Conservation (phyloP, 148 eudicot genomes). For the Chenopodium quinoa region DNA sequence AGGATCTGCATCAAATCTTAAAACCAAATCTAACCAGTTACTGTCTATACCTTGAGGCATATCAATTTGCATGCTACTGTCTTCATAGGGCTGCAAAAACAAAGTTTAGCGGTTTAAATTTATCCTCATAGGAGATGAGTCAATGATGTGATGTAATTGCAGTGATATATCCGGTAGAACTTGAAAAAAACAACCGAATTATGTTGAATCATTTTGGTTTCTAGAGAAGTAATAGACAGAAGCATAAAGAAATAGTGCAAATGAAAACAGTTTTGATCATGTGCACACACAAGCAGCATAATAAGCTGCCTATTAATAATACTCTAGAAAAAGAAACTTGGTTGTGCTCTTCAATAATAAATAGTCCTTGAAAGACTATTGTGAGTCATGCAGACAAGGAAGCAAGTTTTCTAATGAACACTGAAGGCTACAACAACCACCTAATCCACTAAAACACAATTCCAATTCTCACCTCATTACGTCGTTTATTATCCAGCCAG, state of each 20-base stretch:
- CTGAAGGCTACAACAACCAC: no score
- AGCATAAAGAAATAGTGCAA: background rate
- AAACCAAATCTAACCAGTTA: background rate
- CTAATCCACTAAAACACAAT: no score
- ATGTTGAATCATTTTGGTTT: background rate
- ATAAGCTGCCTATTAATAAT: background rate
- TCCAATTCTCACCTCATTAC: conserved; percentile 27
- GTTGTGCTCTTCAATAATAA: no score
- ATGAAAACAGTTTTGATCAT: background rate
- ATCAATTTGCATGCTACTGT: conserved; percentile 26
- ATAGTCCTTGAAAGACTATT: no score
- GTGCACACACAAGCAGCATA: background rate
- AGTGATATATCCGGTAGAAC: background rate
- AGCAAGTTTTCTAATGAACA: no score
- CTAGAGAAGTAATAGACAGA: background rate
- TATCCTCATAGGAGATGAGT: background rate
- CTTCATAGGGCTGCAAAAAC: conserved; percentile 26
- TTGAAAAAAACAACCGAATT: background rate
- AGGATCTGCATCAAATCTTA: background rate
- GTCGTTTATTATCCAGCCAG: conserved; percentile 27
- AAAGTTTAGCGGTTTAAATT: background rate
- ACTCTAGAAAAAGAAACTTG: background rate
- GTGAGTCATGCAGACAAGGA: no score
- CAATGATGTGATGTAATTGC: background rate
- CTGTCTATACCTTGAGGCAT: conserved; percentile 34